A percentile compares a stretch with the other conserved stretches of the same genome.
Conservation (phyloP, 495 filamentous ascomycete genomes). For the Aspergillus nidulans region DNA sequence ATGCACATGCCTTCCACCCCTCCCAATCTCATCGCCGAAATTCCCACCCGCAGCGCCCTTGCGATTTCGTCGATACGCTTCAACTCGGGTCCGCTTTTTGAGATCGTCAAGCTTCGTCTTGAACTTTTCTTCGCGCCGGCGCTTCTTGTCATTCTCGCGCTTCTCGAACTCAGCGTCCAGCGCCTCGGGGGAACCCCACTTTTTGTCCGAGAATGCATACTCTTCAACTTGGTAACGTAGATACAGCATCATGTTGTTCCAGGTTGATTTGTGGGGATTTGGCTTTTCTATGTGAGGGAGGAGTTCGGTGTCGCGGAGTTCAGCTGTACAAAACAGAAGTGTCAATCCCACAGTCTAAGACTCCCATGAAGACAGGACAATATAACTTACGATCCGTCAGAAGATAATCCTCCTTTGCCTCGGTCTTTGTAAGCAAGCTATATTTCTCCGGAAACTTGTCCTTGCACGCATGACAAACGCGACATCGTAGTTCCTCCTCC, state of each 20-base stretch:
- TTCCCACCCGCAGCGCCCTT: constrained; percentile 50
- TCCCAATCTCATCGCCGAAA: constrained; percentile 73
- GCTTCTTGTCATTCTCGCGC: constrained; percentile 77
- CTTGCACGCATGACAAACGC: constrained; percentile 74
- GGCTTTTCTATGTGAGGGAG: constrained; percentile 83
- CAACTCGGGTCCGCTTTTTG: constrained; percentile 89
- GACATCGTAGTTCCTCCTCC: constrained; percentile 71
- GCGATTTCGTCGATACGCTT: constrained; percentile 72
- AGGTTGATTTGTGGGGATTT: constrained; percentile 92
- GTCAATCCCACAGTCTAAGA: neutral
- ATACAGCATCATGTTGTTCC: constrained; percentile 98
- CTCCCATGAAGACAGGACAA: neutral
- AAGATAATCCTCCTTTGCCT: constrained; percentile 91
- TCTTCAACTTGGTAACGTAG: constrained; percentile 90
- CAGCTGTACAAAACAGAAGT: constrained; percentile 45
- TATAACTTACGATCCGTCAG: constrained; percentile 78
- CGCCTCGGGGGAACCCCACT: constrained; percentile 81
- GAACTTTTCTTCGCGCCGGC: constrained; percentile 86
- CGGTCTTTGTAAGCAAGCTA: constrained; percentile 91
- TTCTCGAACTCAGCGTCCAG: constrained; percentile 87
- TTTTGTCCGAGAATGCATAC: constrained; percentile 75
- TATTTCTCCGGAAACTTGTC: constrained; percentile 89
- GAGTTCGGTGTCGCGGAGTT: constrained; percentile 78
- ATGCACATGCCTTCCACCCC: constrained; percentile 74
- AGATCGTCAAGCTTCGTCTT: constrained; percentile 79